Evolutionary conservation across 2,329 filamentous ascomycete genomes (phyloP), one percentile per base, ranked within the genome.

Genomic region (Paracoccidioides lutzii): DNA sequence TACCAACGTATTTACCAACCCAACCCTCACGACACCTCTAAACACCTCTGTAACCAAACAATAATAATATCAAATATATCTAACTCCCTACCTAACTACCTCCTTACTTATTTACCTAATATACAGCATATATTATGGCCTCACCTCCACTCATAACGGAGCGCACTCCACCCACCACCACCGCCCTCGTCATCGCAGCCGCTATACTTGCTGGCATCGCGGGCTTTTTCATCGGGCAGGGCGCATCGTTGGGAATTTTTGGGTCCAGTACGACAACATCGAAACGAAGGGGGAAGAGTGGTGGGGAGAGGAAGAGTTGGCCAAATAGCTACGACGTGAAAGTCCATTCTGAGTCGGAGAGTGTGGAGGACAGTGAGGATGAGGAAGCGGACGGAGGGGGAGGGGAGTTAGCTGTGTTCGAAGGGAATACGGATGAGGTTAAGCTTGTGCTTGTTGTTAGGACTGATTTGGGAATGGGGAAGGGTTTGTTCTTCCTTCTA

Each of bases 391-490:
- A 83, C 61, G 84, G 86, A 45, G 71, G 73, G 54, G 71, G 68
- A 30, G 68, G 71, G 14, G 73, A 78, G 63, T 64, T 77, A 64
- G 74, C 69, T 59, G 72, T 68, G 59, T 75, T 74, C 65, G 72
- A 73, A 64, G 74, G 70, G 7, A 82, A 80, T 58, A 69, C 67
- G 10, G 90, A 96, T 71, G 90, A 96, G 71, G 95, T 91, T 76
- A 97, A 97, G 75, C 77, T 97, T 57, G 88, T 96, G 12, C 76
- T 98, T 38, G 88, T 95, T 3, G 91, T 97, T 55, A 77, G 93
- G 67, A 95, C 89, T 15, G 93, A 98, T 74, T 73, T 98, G 65
- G 91, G 91, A 64, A 98, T 98, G 93, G 93, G 87, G 8, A 97
- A 95, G 75, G 91, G 91, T 93, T 76, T 44, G 76, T 57, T 54